phyloP scores from a whole-genome alignment of 345 rosid genomes.

The Eucalyptus regnans region DNA sequence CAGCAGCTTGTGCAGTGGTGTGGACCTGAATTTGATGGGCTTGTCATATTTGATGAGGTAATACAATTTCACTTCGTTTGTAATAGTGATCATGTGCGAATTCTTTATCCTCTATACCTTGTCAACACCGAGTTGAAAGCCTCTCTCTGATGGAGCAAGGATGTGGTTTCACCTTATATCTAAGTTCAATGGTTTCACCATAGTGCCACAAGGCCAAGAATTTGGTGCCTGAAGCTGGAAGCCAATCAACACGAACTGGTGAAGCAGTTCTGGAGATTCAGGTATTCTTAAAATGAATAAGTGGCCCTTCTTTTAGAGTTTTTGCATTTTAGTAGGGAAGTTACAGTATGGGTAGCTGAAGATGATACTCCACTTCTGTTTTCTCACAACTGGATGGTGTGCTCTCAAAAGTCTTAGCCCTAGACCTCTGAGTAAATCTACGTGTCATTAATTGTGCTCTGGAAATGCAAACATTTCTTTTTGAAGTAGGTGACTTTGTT shows the following conservation, averaged over 20 bases:
- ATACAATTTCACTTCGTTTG: not conserved
- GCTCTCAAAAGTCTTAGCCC: not conserved
- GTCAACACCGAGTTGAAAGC: not conserved
- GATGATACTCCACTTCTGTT: not conserved
- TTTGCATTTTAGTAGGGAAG: not conserved
- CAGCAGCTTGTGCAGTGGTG: slow-evolving; percentile 99
- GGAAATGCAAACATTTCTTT: not conserved
- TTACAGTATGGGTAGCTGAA: not conserved
- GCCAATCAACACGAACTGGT: slow-evolving; percentile 98
- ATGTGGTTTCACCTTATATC: not conserved
- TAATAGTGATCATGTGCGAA: not conserved
- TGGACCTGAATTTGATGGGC: slow-evolving; percentile 86
- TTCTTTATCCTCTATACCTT: not conserved
- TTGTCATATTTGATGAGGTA: slow-evolving; percentile 92
- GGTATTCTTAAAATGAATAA: slow-evolving; percentile 31
- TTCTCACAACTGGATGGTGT: not conserved
- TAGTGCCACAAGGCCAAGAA: slow-evolving; percentile 99
- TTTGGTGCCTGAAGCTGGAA: slow-evolving; percentile 98
- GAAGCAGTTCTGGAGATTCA: slow-evolving; percentile 96
- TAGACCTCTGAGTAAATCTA: not conserved
- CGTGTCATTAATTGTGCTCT: not conserved
- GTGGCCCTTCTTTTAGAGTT: not conserved
- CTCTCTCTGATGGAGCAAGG: not conserved
- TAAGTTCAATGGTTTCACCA: not conserved
- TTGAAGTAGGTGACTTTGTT: not conserved